Evolutionary conservation across 78 protist genomes (phyloP).

Genomic region (Mastigamoeba balamuthi): DNA sequence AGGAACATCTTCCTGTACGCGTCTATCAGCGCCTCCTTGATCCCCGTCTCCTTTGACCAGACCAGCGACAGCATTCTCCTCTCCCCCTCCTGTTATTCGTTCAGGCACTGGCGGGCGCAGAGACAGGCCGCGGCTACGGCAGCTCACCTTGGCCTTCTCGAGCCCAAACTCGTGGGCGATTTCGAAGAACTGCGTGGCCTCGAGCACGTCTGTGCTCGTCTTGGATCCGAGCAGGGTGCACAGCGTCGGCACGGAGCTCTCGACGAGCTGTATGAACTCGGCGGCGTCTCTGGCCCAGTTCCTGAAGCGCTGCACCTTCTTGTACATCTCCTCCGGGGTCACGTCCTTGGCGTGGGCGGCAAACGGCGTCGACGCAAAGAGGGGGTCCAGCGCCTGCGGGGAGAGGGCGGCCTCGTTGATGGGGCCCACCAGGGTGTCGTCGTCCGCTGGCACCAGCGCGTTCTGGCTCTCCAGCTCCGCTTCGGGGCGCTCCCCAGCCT

Average conservation of each 20-base stretch:
- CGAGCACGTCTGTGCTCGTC: constrained; percentile 10
- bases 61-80: constrained; percentile 13
- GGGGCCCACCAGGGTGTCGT: not conserved
- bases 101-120: not conserved
- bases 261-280: constrained; percentile 1
- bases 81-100: not conserved
- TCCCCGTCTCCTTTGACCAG: constrained; percentile 1
- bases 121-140: not conserved
- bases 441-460: not conserved
- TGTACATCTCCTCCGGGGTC: not conserved
- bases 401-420: not conserved
- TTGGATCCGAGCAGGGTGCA: constrained; percentile 27
- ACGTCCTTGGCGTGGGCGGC: not conserved
- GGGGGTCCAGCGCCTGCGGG: not conserved
- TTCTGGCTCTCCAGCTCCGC: not conserved
- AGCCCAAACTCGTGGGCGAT: not conserved
- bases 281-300: not conserved
- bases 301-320: not conserved
- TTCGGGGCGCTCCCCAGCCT: not conserved
- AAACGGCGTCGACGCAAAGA: not conserved
- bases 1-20: constrained; percentile 13
- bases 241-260: not conserved
- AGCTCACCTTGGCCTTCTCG: not conserved
- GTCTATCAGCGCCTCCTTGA: constrained; percentile 5
- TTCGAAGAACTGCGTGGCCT: constrained; percentile 24